Percentiles rank a stretch among this genome's conserved stretches.
Conservation (phyloP, 1,284 basidiomycete genomes). For the Pisolithus thermaeus region DNA sequence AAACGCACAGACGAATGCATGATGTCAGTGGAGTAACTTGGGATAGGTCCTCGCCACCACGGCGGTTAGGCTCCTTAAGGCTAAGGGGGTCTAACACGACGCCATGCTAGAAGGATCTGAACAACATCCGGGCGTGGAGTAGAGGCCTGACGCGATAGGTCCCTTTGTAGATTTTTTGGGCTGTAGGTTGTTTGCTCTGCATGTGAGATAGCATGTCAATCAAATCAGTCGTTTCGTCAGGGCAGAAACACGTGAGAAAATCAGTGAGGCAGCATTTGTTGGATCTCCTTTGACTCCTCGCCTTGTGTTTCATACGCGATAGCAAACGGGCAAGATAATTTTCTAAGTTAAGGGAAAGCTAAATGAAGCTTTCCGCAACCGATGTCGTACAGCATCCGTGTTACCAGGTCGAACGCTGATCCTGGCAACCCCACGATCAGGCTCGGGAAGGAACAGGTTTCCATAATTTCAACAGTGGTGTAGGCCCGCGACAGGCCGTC, state of each 20-base stretch:
- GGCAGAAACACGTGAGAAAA: constrained; percentile 15
- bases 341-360: constrained; percentile 25
- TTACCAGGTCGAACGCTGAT: constrained; percentile 31
- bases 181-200: background rate
- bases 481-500: constrained; percentile 33
- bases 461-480: constrained; percentile 26
- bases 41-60: constrained; percentile 6
- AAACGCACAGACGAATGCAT: background rate
- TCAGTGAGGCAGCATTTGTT: constrained; percentile 17
- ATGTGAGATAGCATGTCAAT: constrained; percentile 15
- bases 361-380: constrained; percentile 27
- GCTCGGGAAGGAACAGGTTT: constrained; percentile 27
- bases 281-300: background rate
- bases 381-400: constrained; percentile 29
- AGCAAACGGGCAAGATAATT: constrained; percentile 33
- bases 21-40: background rate
- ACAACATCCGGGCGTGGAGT: too few species aligned
- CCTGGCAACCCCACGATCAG: constrained; percentile 35
- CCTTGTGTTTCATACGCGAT: constrained; percentile 23
- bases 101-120: background rate
- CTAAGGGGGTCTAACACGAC: constrained; percentile 17
- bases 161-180: background rate
- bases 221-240: constrained; percentile 17
- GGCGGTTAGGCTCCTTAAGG: constrained; percentile 10
- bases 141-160: background rate